phyloP scores from a whole-genome alignment of 306 rosid species.

The Senna tora region DNA sequence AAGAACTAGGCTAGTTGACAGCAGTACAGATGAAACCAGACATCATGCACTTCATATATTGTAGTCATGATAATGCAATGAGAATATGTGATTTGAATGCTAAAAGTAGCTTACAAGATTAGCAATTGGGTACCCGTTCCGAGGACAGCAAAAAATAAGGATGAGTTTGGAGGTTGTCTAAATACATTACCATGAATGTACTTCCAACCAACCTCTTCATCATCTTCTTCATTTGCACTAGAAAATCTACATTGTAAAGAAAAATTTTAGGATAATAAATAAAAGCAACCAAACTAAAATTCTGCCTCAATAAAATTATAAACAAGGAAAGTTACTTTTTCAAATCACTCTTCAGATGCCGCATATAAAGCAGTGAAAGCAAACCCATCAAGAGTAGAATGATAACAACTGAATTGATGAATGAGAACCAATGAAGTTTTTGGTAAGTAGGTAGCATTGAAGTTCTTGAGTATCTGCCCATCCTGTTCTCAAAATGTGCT shows the following conservation, averaged over 20 bases:
- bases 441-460: conserved; percentile 59
- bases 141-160: conserved; percentile 74
- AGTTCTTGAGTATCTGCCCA: conserved; percentile 70
- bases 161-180: conserved; percentile 64
- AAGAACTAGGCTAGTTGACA: conserved; percentile 26
- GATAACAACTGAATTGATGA: conserved; percentile 69
- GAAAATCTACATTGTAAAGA: conserved; percentile 53
- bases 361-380: conserved; percentile 69
- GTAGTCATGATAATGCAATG: conserved; percentile 30
- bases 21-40: conserved; percentile 16
- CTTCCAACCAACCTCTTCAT: conserved; percentile 84
- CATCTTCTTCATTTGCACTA: conserved; percentile 64
- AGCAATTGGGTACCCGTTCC: conserved; percentile 88
- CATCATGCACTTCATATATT: conserved; percentile 26
- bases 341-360: conserved; percentile 74
- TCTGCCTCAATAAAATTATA: conserved; percentile 7
- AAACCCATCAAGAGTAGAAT: conserved; percentile 75
- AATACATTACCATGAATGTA: conserved; percentile 79
- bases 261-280: conserved; percentile 35
- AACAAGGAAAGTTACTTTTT: conserved; percentile 61
- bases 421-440: conserved; percentile 85
- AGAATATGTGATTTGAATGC: conserved; percentile 34
- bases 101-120: conserved; percentile 64
- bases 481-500: conserved; percentile 59
- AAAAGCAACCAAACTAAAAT: conserved; percentile 5